These are phyloP conservation scores for Kodamaea fungicola DNA, from an alignment of 1,139 yeast genomes.

Conservation along the genomic window DNA sequence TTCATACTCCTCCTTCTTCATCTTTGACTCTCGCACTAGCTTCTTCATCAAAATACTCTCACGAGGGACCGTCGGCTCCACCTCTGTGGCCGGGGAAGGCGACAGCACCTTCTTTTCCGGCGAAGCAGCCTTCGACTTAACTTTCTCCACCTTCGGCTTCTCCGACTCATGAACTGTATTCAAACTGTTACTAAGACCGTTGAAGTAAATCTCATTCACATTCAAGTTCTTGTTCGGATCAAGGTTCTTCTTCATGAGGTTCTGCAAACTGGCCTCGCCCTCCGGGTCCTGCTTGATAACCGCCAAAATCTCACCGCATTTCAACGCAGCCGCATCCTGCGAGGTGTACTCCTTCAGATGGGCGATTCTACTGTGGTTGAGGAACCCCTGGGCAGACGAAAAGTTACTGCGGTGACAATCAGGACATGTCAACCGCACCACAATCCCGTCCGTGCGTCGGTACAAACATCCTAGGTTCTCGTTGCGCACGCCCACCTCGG, in stretches of 20 bases:
- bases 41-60: conserved; percentile 29
- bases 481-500: conserved; percentile 2
- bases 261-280: conserved; percentile 45
- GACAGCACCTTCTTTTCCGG: conserved; percentile 3
- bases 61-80: conserved; percentile 1
- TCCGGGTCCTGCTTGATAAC: conserved; percentile 59
- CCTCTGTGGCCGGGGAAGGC: conserved; percentile 8
- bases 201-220: conserved; percentile 37
- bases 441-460: conserved; percentile 67
- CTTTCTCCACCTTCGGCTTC: conserved; percentile 3
- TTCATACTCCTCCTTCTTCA: conserved; percentile 25
- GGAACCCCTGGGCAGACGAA: conserved; percentile 76
- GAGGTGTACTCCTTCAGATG: conserved; percentile 70
- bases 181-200: conserved; percentile 26
- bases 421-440: conserved; percentile 66
- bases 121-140: conserved; percentile 6
- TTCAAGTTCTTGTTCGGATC: conserved; percentile 42
- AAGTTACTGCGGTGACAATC: conserved; percentile 67
- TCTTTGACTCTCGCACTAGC: conserved; percentile 23
- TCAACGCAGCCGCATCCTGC: conserved; percentile 72
- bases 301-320: conserved; percentile 61
- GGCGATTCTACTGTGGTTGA: conserved; percentile 72
- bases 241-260: conserved; percentile 36
- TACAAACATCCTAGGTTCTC: conserved; percentile 56
- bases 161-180: conserved; percentile 15